Conservation (phyloP, 2,329 filamentous ascomycete genomes). For the Dactylellina cionopaga region DNA sequence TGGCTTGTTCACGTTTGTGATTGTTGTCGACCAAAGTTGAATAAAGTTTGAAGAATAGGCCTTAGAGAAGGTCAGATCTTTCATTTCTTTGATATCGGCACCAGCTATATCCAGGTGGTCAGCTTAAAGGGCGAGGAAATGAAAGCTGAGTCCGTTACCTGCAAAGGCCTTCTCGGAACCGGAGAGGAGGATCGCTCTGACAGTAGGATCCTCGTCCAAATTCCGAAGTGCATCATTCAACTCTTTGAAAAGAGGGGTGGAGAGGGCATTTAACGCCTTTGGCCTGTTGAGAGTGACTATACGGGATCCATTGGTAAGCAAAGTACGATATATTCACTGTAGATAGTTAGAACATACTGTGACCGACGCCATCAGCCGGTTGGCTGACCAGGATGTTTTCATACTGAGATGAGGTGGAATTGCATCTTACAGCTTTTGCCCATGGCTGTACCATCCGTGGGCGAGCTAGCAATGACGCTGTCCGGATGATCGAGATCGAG, state of each 20-base stretch:
- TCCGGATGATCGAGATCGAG: slow-evolving; percentile 9
- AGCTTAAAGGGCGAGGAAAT: neutral
- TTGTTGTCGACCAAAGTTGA: slow-evolving; percentile 88
- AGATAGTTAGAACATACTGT: slow-evolving; percentile 69
- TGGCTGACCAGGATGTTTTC: slow-evolving; percentile 84
- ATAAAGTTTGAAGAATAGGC: slow-evolving; percentile 94
- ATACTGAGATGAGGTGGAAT: slow-evolving; percentile 66
- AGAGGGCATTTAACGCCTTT: slow-evolving; percentile 93
- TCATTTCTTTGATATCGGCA: slow-evolving; percentile 99
- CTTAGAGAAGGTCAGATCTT: slow-evolving; percentile 83
- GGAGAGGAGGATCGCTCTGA: slow-evolving; percentile 83
- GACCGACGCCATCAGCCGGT: slow-evolving; percentile 86
- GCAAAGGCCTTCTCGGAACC: slow-evolving; percentile 91
- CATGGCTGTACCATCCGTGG: neutral
- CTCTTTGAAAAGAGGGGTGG: slow-evolving; percentile 87
- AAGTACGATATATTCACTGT: slow-evolving; percentile 14
- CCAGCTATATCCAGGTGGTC: slow-evolving; percentile 68
- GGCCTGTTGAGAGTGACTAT: slow-evolving; percentile 91
- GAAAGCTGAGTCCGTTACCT: slow-evolving; percentile 58
- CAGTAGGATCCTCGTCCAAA: slow-evolving; percentile 75
- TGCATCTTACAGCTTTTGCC: slow-evolving; percentile 8
- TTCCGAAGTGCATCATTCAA: slow-evolving; percentile 80
- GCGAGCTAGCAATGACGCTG: neutral
- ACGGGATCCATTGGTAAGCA: slow-evolving; percentile 8
- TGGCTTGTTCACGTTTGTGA: slow-evolving; percentile 87